Base-by-base conservation (phyloP, 1,284 basidiomycete species). In the Schizophyllum amplum region DNA sequence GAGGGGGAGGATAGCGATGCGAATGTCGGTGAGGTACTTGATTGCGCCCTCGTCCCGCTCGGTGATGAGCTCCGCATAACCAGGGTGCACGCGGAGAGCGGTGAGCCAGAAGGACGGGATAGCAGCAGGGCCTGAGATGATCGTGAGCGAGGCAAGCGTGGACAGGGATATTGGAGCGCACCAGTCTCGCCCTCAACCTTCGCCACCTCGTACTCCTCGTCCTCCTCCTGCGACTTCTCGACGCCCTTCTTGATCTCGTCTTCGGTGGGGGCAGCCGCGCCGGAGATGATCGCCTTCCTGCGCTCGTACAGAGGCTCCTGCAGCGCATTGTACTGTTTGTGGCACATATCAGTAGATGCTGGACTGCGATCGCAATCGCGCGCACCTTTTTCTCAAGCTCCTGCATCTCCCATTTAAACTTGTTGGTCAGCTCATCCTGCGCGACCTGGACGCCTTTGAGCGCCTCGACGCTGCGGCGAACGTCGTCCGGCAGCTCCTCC, bases 371-470 rank as follows among this genome's bases (percentile, higher is more conserved):
- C 51, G 46, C 51, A 20, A 51, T 54, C 33, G 60, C 51, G 51
- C 53, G 53, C 63, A 92, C 92, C 80, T 97, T 97, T 79, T 95
- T 94, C 80, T 99, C 95, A 58, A 99, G 82, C 74, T 96, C 94
- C 58, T 98, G 81, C 68, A 94, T 93, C 75, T 98, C 96, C 68
- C 88, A 85, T 76, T 98, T 98, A 83, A 96, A 97, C 78, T 95
- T 84, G 68, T 90, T 90, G 73, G 98, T 93, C 57, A 98, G 83
- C 70, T 94, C 91, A 66, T 86, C 86, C 75, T 98, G 94, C 77
- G 95, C 89, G 64, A 86, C 86, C 74, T 98, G 95, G 50, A 99
- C 81, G 59, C 94, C 96, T 74, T 98, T 97, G 67, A 99, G 80
- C 47, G 87, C 96, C 74, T 96, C 91, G 67, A 98, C 78, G 66